Percentiles rank a stretch among this genome's conserved stretches.
Evolutionary conservation across 139 green algal species (phyloP).

Genomic region (Dunaliella sp.): DNA sequence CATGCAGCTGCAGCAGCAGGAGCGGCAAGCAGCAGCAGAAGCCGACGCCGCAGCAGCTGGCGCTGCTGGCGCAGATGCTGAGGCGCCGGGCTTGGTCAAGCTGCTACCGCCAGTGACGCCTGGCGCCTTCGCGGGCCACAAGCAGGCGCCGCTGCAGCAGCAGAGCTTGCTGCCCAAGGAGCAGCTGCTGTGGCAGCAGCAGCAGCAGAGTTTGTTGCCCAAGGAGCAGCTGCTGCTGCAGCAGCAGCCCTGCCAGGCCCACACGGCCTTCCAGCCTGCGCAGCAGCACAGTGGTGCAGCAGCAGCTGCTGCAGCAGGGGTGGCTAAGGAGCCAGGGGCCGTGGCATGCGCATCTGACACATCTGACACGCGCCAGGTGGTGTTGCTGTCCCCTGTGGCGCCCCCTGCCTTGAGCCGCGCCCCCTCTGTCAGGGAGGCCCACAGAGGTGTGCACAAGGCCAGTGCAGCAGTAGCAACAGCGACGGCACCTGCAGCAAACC

Average conservation of each 20-base stretch:
- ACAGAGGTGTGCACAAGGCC: too few species aligned
- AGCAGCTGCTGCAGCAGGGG: not conserved
- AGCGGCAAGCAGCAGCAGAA: not conserved
- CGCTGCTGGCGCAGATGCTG: not conserved
- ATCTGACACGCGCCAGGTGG: not conserved
- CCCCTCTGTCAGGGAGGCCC: not conserved
- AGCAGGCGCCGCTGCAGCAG: not conserved
- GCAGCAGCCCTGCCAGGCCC: not conserved
- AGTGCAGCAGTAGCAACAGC: not conserved
- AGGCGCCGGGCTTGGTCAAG: not conserved
- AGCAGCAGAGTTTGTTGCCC: not conserved
- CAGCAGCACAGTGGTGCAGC: not conserved
- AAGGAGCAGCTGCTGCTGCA: not conserved
- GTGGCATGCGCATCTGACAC: too few species aligned
- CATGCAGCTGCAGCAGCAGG: not conserved
- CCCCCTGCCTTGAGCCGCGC: not conserved
- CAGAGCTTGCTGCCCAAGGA: not conserved
- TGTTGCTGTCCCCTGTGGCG: not conserved
- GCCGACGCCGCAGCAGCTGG: not conserved
- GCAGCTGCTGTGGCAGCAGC: not conserved
- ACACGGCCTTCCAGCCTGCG: not conserved
- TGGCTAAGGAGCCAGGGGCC: too few species aligned
- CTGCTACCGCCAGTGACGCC: conserved; percentile 3
- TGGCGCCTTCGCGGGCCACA: not conserved
- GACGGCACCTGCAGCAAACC: not conserved